Evolutionary conservation across 805 yeast species (phyloP).

Genomic region (Candida broadrunensis): DNA sequence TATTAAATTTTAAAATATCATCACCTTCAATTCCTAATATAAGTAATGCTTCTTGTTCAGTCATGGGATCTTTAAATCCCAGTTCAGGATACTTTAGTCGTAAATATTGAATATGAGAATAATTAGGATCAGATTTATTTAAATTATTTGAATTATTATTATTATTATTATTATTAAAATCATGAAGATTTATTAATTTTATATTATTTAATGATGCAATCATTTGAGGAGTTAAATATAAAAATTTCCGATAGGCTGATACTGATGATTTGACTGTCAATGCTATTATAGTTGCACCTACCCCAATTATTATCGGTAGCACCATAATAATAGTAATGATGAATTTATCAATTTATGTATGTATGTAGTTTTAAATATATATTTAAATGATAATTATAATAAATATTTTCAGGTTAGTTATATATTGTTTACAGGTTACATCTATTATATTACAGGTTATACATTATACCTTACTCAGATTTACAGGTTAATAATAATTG

Average conservation of each 20-base stretch:
- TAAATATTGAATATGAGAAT: slow-evolving; percentile 12
- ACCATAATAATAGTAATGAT: no score
- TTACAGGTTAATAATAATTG: no score
- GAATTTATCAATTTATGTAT: no score
- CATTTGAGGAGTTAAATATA: slow-evolving; percentile 29
- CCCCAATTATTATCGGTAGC: slow-evolving; percentile 50
- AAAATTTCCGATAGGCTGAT: slow-evolving; percentile 26
- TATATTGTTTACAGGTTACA: no score
- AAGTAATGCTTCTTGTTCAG: slow-evolving; percentile 41
- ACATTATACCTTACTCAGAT: no score
- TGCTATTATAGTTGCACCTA: slow-evolving; percentile 54
- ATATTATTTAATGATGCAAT: slow-evolving; percentile 34
- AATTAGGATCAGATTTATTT: slow-evolving; percentile 10
- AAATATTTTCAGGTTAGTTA: no score
- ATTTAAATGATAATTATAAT: no score
- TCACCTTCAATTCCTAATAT: slow-evolving; percentile 40
- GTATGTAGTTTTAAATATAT: no score
- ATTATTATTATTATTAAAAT: slow-evolving; percentile 5
- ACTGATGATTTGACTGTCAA: slow-evolving; percentile 37
- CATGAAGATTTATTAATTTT: slow-evolving; percentile 8
- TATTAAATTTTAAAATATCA: slow-evolving; percentile 38
- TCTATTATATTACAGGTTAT: no score
- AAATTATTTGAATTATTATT: neutral
- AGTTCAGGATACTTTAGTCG: slow-evolving; percentile 26
- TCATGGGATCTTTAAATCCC: slow-evolving; percentile 36